Evolutionary conservation across 1,139 yeast genomes (phyloP).

Genomic region (Magnusiomyces tetraspermus): DNA sequence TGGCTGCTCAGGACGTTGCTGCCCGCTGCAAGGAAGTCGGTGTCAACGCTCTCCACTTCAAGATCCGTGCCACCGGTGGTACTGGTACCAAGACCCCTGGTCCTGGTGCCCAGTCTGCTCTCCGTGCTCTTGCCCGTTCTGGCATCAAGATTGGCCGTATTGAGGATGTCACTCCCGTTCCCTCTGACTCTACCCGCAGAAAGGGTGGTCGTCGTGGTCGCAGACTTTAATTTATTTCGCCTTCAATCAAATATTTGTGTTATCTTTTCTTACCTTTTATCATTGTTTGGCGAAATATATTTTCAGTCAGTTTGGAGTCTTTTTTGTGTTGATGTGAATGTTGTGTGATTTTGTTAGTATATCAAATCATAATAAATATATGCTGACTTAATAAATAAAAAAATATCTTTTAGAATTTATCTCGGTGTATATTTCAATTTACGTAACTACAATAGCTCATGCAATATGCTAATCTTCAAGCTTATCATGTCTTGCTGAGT

Average conservation of each 20-base stretch:
- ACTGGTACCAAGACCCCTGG: conserved; percentile 99
- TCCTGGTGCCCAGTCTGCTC: conserved; percentile 99
- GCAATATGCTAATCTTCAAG: no score
- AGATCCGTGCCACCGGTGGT: conserved; percentile 99
- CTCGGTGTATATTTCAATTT: no score
- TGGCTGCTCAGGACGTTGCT: conserved; percentile 99
- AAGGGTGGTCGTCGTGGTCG: conserved; percentile 99
- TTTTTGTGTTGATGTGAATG: no score
- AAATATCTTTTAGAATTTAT: no score
- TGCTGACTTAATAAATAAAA: no score
- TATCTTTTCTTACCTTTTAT: not conserved
- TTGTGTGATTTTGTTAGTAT: no score
- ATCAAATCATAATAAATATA: no score
- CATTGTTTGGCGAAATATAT: not conserved
- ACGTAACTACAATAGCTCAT: no score
- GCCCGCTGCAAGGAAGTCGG: conserved; percentile 99
- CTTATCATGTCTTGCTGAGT: no score
- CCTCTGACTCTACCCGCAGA: conserved; percentile 99
- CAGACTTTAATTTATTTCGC: conserved; percentile 60
- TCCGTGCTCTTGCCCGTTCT: conserved; percentile 99
- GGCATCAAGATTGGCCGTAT: conserved; percentile 99
- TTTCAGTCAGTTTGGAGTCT: no score
- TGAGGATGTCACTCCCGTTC: conserved; percentile 99
- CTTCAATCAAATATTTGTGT: no score
- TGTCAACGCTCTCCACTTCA: conserved; percentile 98